Evolutionary conservation across 352 stramenopile genomes (phyloP).

Genomic region (Pythium scleroteichum): DNA sequence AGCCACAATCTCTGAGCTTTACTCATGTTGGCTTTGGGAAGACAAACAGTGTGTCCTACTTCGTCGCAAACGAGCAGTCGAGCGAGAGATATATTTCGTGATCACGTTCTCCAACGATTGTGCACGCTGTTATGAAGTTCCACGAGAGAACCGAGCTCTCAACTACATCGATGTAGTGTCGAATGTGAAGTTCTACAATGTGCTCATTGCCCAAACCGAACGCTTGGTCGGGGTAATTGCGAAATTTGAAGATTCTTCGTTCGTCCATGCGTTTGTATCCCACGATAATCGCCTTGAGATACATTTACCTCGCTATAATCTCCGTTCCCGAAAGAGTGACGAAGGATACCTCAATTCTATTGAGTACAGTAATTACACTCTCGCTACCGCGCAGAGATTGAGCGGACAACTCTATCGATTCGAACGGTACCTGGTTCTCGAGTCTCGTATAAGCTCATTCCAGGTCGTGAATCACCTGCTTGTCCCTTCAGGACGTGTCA

Average conservation of each 20-base stretch:
- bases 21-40: constrained; percentile 9
- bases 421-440: constrained; percentile 3
- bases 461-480: background rate
- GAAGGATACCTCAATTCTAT: background rate
- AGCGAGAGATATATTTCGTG: background rate
- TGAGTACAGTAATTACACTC: constrained; percentile 1
- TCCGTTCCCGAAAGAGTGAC: constrained; percentile 3
- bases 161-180: background rate
- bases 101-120: background rate
- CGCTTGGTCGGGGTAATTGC: background rate
- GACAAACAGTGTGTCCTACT: constrained; percentile 4
- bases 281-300: constrained; percentile 1
- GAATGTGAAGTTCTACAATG: background rate
- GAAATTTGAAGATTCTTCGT: constrained; percentile 1
- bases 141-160: background rate
- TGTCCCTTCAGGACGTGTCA: background rate
- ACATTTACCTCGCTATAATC: background rate
- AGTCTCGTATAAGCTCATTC: background rate
- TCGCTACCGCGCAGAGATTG: background rate
- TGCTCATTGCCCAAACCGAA: background rate
- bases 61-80: background rate
- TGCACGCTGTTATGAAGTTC: constrained; percentile 2
- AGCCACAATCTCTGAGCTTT: background rate
- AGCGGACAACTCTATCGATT: constrained; percentile 4
- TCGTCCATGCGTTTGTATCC: constrained; percentile 2